phyloP scores from a whole-genome alignment of 2,329 filamentous ascomycete genomes.

The Aureobasidium musti region DNA sequence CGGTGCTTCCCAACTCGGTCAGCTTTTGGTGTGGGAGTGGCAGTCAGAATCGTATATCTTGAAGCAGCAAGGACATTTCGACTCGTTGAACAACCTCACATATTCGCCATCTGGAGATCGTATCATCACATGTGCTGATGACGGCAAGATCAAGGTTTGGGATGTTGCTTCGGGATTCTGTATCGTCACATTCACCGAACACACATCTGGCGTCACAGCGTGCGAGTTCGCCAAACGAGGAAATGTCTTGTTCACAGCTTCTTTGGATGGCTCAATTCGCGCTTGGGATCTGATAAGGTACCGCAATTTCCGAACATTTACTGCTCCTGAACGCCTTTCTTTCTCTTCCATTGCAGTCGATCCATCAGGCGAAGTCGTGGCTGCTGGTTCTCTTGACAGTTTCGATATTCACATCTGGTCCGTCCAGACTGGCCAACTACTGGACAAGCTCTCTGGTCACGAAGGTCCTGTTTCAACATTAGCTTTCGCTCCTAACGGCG shows the following conservation, averaged over 20 bases:
- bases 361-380: conserved; percentile 92
- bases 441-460: conserved; percentile 87
- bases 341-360: conserved; percentile 97
- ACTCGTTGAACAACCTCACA: conserved; percentile 88
- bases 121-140: conserved; percentile 90
- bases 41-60: conserved; percentile 98
- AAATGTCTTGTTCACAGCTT: conserved; percentile 93
- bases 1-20: conserved; percentile 90
- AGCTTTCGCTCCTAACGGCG: conserved; percentile 84
- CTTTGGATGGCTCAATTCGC: conserved; percentile 87
- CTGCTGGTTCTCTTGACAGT: conserved; percentile 90
- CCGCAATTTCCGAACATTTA: conserved; percentile 96
- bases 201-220: conserved; percentile 88
- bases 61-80: conserved; percentile 97
- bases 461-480: conserved; percentile 90
- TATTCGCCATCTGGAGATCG: conserved; percentile 94
- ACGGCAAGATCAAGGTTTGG: conserved; percentile 99
- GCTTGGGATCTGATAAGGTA: conserved; percentile 97
- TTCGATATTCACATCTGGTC: conserved; percentile 99
- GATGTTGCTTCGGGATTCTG: conserved; percentile 96
- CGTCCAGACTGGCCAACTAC: conserved; percentile 92
- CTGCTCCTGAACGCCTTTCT: conserved; percentile 83
- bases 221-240: conserved; percentile 95
- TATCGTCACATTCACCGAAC: conserved; percentile 96
- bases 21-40: conserved; percentile 99